Conservation (phyloP, 805 yeast genomes). For the Ogataea neopini region DNA sequence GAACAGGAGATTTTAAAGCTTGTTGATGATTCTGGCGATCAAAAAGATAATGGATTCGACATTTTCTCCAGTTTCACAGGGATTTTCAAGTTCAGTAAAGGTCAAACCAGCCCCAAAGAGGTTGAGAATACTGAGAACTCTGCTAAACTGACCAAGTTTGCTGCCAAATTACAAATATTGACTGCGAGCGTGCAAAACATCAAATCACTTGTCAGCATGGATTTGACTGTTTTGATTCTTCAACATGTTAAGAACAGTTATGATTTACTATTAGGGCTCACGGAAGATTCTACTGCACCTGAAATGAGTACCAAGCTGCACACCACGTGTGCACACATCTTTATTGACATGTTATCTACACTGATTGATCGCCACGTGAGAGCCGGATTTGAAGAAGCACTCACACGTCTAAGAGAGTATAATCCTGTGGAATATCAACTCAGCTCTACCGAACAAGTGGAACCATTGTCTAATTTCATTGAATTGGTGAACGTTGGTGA, state of each 20-base stretch:
- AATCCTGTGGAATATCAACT: slow-evolving; percentile 51
- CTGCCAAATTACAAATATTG: slow-evolving; percentile 78
- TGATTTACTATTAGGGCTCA: slow-evolving; percentile 54
- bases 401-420: slow-evolving; percentile 66
- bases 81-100: slow-evolving; percentile 47
- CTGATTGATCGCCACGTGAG: slow-evolving; percentile 76
- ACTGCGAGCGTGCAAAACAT: slow-evolving; percentile 74
- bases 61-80: slow-evolving; percentile 64
- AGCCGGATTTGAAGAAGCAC: slow-evolving; percentile 82
- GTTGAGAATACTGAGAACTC: slow-evolving; percentile 24
- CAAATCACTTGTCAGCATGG: slow-evolving; percentile 76
- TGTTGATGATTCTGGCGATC: slow-evolving; percentile 36
- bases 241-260: slow-evolving; percentile 67
- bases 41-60: slow-evolving; percentile 40
- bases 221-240: slow-evolving; percentile 69
- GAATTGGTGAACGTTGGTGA: slow-evolving; percentile 94
- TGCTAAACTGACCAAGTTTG: slow-evolving; percentile 56
- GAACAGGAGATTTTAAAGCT: slow-evolving; percentile 40
- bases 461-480: slow-evolving; percentile 82
- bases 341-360: slow-evolving; percentile 60
- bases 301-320: slow-evolving; percentile 36
- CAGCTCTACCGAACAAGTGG: slow-evolving; percentile 42
- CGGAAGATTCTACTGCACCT: slow-evolving; percentile 31
- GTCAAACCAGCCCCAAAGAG: slow-evolving; percentile 26
- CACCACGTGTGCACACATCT: slow-evolving; percentile 54